phyloP scores from a whole-genome alignment of 805 yeast genomes.

The Pichia gijzeniarum region DNA sequence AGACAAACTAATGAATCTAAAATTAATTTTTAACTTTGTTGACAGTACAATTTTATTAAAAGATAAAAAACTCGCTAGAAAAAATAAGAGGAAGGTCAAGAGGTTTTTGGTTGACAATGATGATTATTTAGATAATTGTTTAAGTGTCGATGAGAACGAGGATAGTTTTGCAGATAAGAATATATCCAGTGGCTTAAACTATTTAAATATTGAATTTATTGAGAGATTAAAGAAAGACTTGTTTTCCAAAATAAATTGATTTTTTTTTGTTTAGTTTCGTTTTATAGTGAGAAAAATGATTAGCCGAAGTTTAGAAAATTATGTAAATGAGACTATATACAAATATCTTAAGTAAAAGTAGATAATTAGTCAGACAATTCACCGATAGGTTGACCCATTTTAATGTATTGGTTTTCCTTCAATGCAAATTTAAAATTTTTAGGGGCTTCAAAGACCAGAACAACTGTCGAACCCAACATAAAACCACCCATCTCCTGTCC shows the following conservation, averaged over 20 bases:
- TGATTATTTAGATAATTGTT: background rate
- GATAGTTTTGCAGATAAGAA: slow-evolving; percentile 1
- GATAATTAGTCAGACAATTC: slow-evolving; percentile 8
- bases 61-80: slow-evolving; percentile 1
- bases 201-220: slow-evolving; percentile 43
- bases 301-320: background rate
- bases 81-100: slow-evolving; percentile 1
- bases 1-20: slow-evolving; percentile 42
- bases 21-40: slow-evolving; percentile 53
- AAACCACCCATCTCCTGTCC: slow-evolving; percentile 98
- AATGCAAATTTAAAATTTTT: slow-evolving; percentile 64
- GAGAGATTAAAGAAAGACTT: slow-evolving; percentile 45
- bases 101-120: slow-evolving; percentile 11
- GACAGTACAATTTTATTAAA: slow-evolving; percentile 32
- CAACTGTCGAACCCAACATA: slow-evolving; percentile 94
- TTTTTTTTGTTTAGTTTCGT: background rate
- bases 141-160: slow-evolving; percentile 1
- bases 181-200: slow-evolving; percentile 32
- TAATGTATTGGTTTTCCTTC: slow-evolving; percentile 66
- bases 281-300: background rate
- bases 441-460: slow-evolving; percentile 94
- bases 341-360: background rate
- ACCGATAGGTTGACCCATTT: slow-evolving; percentile 81
- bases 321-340: background rate
- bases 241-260: slow-evolving; percentile 25